Percentiles rank a stretch among this genome's conserved stretches.
Evolutionary conservation across 1,284 basidiomycete species (phyloP).

Genomic region (Leccinum pachyderme): DNA sequence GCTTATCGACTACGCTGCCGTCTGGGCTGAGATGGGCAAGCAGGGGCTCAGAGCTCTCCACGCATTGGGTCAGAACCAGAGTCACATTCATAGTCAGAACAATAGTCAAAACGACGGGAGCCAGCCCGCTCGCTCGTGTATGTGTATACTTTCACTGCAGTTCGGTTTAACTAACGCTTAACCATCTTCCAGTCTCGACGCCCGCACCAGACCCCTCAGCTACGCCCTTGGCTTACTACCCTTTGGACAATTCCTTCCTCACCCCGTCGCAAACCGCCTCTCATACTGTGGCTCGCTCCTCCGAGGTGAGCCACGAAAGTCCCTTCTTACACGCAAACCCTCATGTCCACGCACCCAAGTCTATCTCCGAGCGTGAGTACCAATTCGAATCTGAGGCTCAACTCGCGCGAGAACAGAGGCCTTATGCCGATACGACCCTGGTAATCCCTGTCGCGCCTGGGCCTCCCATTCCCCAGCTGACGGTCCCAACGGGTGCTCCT

Average conservation of each 20-base stretch:
- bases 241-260: conserved; percentile 51
- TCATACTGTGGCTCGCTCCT: conserved; percentile 32
- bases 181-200: no score
- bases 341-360: background rate
- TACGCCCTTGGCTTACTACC: conserved; percentile 12
- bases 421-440: conserved; percentile 10
- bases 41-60: conserved; percentile 49
- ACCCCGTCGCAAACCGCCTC: conserved; percentile 68
- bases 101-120: no score
- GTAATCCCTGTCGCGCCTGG: conserved; percentile 47
- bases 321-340: background rate
- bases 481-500: background rate
- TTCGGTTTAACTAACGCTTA: background rate
- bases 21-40: conserved; percentile 65
- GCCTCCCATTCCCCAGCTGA: conserved; percentile 33
- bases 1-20: conserved; percentile 62
- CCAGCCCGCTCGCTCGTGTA: no score
- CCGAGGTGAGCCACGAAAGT: conserved; percentile 16
- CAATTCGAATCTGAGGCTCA: no score
- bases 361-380: no score
- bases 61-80: background rate
- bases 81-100: no score
- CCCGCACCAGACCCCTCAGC: background rate
- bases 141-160: no score
- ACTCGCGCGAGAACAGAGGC: no score